These are phyloP conservation scores for Ceratopteris richardii DNA, from an alignment of 75 land plant genomes.

Conservation along the genomic window DNA sequence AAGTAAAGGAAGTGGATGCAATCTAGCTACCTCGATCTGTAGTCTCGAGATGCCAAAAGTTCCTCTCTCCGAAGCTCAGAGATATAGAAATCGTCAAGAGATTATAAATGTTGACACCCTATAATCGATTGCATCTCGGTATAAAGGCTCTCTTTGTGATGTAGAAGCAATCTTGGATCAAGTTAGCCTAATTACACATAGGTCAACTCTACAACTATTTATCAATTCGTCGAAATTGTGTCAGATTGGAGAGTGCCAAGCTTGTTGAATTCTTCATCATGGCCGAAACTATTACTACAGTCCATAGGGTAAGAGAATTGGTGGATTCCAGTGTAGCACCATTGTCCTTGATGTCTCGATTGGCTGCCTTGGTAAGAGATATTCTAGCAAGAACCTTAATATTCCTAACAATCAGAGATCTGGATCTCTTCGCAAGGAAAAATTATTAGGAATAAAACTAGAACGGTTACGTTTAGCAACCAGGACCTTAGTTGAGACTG, in stretches of 20 bases:
- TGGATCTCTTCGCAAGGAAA: conserved; percentile 21
- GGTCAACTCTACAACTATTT: conserved; percentile 63
- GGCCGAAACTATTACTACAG: conserved; percentile 26
- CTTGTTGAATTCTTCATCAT: conserved; percentile 21
- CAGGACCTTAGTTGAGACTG: conserved; percentile 32
- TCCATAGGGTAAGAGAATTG: conserved; percentile 22
- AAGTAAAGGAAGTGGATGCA: conserved; percentile 40
- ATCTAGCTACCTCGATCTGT: conserved; percentile 76
- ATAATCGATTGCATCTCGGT: conserved; percentile 69
- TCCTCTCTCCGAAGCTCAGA: conserved; percentile 74
- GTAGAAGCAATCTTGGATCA: conserved; percentile 94
- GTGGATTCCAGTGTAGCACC: conserved; percentile 37
- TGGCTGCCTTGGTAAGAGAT: conserved; percentile 31
- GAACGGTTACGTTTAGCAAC: conserved; percentile 27
- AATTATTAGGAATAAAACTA: conserved; percentile 20
- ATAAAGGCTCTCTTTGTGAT: conserved; percentile 90
- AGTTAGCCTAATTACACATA: conserved; percentile 75
- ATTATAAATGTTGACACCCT: conserved; percentile 74
- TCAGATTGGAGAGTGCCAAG: conserved; percentile 30
- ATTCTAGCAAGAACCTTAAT: conserved; percentile 25
- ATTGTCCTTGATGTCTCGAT: conserved; percentile 23
- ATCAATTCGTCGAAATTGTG: conserved; percentile 56
- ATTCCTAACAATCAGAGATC: conserved; percentile 6
- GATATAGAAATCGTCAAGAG: conserved; percentile 69
- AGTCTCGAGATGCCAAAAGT: conserved; percentile 83